Base-by-base conservation (phyloP, 2,329 filamentous ascomycete species). In the Fusarium transvaalense region DNA sequence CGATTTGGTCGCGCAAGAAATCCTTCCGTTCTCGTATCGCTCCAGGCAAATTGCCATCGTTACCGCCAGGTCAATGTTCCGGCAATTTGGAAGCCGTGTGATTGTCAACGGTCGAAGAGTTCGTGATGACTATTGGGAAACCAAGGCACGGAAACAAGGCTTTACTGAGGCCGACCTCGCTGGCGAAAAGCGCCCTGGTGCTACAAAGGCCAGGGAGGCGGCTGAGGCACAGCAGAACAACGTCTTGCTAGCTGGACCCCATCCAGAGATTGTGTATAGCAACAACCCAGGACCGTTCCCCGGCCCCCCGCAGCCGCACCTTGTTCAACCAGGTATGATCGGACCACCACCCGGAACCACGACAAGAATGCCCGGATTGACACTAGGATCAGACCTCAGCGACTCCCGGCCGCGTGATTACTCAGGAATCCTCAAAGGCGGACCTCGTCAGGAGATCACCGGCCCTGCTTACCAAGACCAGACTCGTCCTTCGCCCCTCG, bases 1-100 rank as follows among this genome's bases (percentile, higher is more conserved):
- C 78, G 94, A 98, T 75, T 85, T 99, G 17, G 97, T 99, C 48
- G 86, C 90, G 68, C 94, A 98, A 82, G 96, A 98, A 75, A 97
- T 98, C 60, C 83, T 99, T 21, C 96, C 96, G 0, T 99, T 98
- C 79, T 97, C 95, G 6, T 99, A 99, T 78, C 89, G 96, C 43
- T 99, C 96, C n/a, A 89, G 96, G 51, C 96, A 99, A 80, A 99
- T 99, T 72, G 96, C 96, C 52, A 97, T 99, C 66, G 96, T 99
- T 42, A 98, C 96, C 1, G 96, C 96, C 31, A 90, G 93, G 69
- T 98, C 95, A 73, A 99, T 99, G 96, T 99, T 98, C 80, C 90
- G 96, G 42, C 96, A 99, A 78, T 99, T 99, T 79, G 96, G 96
- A 48, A 97, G 94, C 79, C 88, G 96, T 67, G 91, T 99, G 53